Evolutionary conservation across 306 rosid species (phyloP).

Genomic region (Acacia confusa): DNA sequence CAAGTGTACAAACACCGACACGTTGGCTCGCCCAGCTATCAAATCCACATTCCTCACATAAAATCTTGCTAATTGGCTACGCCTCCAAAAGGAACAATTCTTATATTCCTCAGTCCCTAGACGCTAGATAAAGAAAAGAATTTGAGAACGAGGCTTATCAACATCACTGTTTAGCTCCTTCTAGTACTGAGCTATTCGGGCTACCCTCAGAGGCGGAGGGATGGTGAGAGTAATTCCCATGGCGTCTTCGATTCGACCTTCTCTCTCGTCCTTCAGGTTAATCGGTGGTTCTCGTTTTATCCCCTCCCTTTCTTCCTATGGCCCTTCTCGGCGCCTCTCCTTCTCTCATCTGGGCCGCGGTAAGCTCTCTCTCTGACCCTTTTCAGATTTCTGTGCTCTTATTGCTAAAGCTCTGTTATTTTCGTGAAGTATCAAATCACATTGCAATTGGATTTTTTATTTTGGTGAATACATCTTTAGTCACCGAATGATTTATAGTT

Average conservation of each 20-base stretch:
- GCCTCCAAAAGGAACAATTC: neutral
- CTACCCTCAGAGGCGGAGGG: neutral
- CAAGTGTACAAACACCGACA: neutral
- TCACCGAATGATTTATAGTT: neutral
- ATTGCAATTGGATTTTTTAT: neutral
- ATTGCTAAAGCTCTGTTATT: neutral
- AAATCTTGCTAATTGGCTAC: neutral
- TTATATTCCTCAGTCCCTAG: neutral
- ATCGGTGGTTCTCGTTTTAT: constrained; percentile 42
- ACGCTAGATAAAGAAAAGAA: neutral
- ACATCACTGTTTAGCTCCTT: neutral
- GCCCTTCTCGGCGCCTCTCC: constrained; percentile 47
- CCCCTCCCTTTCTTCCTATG: constrained; percentile 44
- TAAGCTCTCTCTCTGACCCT: constrained; percentile 13
- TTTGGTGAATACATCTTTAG: neutral
- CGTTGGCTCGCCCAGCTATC: neutral
- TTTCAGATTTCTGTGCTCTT: neutral
- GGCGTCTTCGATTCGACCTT: constrained; percentile 81
- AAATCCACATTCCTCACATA: neutral
- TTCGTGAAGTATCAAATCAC: neutral
- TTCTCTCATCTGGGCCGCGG: constrained; percentile 50
- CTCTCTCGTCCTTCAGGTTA: constrained; percentile 63
- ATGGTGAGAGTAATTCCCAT: constrained; percentile 71
- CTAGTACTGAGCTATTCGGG: neutral
- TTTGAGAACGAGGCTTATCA: neutral